Conservation (phyloP, 495 filamentous ascomycete species). For the Hypoxylon lienhwacheense region DNA sequence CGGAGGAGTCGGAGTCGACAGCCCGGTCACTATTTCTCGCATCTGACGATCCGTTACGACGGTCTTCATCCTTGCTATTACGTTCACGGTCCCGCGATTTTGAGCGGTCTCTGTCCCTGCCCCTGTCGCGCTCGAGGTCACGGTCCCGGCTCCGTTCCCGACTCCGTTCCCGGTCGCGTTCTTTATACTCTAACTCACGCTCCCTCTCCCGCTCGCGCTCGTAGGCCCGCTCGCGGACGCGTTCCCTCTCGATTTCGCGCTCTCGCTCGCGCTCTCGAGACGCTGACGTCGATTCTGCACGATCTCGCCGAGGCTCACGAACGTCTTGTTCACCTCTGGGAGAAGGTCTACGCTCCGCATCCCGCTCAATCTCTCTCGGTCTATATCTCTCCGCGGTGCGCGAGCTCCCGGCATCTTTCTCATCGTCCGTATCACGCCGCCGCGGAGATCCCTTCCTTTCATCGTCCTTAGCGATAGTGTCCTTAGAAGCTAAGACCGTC, state of each 20-base stretch:
- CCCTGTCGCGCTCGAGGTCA: constrained; percentile 13
- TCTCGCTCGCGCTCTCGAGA: constrained; percentile 39
- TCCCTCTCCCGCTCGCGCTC: constrained; percentile 36
- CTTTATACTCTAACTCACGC: constrained; percentile 22
- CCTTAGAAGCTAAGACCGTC: constrained; percentile 40
- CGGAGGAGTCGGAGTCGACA: constrained; percentile 27
- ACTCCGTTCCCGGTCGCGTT: constrained; percentile 27
- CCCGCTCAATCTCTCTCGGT: constrained; percentile 28
- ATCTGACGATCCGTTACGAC: constrained; percentile 33
- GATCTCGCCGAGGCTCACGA: constrained; percentile 37
- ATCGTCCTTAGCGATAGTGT: constrained; percentile 31
- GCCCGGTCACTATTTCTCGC: constrained; percentile 27
- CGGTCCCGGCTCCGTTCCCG: constrained; percentile 18
- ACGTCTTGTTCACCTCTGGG: constrained; percentile 29
- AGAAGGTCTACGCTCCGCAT: constrained; percentile 24
- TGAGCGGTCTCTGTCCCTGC: constrained; percentile 21
- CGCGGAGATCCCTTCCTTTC: constrained; percentile 40
- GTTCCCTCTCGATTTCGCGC: constrained; percentile 40
- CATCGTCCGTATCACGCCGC: constrained; percentile 28
- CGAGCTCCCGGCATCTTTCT: constrained; percentile 17
- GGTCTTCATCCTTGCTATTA: constrained; percentile 32
- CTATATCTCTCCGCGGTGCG: constrained; percentile 24
- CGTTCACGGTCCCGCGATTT: constrained; percentile 28
- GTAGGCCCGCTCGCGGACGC: constrained; percentile 41
- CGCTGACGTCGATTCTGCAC: constrained; percentile 20